These are phyloP conservation scores for Amphibolis antarctica DNA, from an alignment of 106 monocot species.

Conservation along the genomic window DNA sequence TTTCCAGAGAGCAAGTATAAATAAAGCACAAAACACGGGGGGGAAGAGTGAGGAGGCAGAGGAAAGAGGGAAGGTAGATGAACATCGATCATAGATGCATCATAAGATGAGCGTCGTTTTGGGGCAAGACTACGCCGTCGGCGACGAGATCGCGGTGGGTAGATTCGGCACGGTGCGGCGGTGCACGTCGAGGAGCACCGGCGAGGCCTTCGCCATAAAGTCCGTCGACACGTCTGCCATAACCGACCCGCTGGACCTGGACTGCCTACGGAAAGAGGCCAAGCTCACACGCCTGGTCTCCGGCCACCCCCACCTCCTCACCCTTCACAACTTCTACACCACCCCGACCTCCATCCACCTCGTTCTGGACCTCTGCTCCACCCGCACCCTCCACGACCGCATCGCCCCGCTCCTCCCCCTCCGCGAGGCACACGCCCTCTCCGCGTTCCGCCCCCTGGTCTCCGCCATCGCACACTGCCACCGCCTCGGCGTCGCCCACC, in stretches of 20 bases:
- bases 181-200: slow-evolving; percentile 30
- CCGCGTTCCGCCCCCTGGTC: slow-evolving; percentile 34
- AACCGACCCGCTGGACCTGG: slow-evolving; percentile 44
- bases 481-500: slow-evolving; percentile 59
- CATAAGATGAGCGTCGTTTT: too few relatives aligned
- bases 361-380: slow-evolving; percentile 60
- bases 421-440: slow-evolving; percentile 38
- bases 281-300: slow-evolving; percentile 34
- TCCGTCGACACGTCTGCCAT: slow-evolving; percentile 44
- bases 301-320: slow-evolving; percentile 48
- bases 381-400: slow-evolving; percentile 54
- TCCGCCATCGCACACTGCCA: slow-evolving; percentile 64
- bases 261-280: slow-evolving; percentile 40
- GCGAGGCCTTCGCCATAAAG: slow-evolving; percentile 54
- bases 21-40: too few relatives aligned
- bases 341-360: slow-evolving; percentile 40
- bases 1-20: too few relatives aligned
- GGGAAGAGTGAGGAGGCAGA: too few relatives aligned
- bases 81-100: too few relatives aligned
- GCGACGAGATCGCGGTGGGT: slow-evolving; percentile 67
- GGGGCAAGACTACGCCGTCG: slow-evolving; percentile 49
- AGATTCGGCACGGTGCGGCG: slow-evolving; percentile 59
- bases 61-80: too few relatives aligned
- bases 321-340: slow-evolving; percentile 54
- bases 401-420: slow-evolving; percentile 17